Percentiles rank a stretch among this genome's conserved stretches.
Evolutionary conservation across 169 alveolate genomes (phyloP).

Genomic region (Theileria orientalis): DNA sequence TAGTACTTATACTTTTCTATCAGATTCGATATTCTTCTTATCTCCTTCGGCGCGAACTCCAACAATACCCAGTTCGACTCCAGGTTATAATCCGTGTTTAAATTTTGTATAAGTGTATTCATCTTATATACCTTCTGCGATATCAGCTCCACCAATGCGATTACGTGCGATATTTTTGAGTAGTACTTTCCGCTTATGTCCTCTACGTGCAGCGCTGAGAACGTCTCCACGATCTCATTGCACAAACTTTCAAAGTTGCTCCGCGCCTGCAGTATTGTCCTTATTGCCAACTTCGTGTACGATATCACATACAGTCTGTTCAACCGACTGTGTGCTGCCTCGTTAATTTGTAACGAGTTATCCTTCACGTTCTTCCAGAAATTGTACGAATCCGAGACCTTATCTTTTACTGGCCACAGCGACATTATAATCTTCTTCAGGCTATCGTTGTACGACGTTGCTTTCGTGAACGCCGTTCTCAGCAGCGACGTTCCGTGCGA

Average conservation of each 20-base stretch:
- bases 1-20: slow-evolving; percentile 22
- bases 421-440: slow-evolving; percentile 47
- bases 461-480: slow-evolving; percentile 33
- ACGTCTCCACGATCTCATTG: slow-evolving; percentile 38
- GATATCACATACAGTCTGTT: slow-evolving; percentile 19
- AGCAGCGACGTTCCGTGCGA: slow-evolving; percentile 55
- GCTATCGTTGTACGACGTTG: slow-evolving; percentile 41
- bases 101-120: not conserved
- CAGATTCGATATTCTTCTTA: slow-evolving; percentile 2
- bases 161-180: not conserved
- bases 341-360: not conserved
- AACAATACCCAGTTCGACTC: slow-evolving; percentile 43
- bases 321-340: slow-evolving; percentile 8
- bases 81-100: not conserved
- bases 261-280: slow-evolving; percentile 25
- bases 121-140: not conserved
- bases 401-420: slow-evolving; percentile 41
- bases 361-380: slow-evolving; percentile 13
- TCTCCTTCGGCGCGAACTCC: slow-evolving; percentile 45
- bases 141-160: not conserved
- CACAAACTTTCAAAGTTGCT: slow-evolving; percentile 29
- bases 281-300: slow-evolving; percentile 44
- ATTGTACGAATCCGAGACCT: slow-evolving; percentile 24
- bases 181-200: not conserved
- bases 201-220: not conserved